A percentile compares a stretch with the other conserved stretches of the same genome.
These are phyloP conservation scores for Tuber brumale DNA, from an alignment of 495 filamentous ascomycete genomes.

Conservation along the genomic window DNA sequence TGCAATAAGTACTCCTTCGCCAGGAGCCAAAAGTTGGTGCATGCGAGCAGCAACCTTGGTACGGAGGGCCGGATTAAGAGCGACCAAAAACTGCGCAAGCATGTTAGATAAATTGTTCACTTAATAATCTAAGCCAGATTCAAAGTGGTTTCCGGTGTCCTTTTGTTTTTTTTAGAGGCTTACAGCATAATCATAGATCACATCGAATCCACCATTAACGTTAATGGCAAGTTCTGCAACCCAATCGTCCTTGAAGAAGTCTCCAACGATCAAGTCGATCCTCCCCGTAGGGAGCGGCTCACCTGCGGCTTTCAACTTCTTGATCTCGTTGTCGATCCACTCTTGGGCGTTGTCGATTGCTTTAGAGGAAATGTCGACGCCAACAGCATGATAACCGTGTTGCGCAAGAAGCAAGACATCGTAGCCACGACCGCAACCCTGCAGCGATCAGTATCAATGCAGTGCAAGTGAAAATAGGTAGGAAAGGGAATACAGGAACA, in stretches of 20 bases:
- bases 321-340: slow-evolving; percentile 21
- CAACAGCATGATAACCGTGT: slow-evolving; percentile 66
- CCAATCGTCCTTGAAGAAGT: slow-evolving; percentile 50
- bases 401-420: slow-evolving; percentile 65
- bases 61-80: slow-evolving; percentile 44
- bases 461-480: neutral
- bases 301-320: neutral
- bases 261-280: slow-evolving; percentile 56
- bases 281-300: slow-evolving; percentile 45
- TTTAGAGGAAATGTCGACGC: slow-evolving; percentile 58
- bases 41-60: slow-evolving; percentile 43
- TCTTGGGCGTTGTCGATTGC: slow-evolving; percentile 54
- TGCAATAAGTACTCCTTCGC: slow-evolving; percentile 45
- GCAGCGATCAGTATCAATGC: slow-evolving; percentile 9
- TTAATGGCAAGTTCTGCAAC: slow-evolving; percentile 38
- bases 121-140: neutral
- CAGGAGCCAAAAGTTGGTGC: slow-evolving; percentile 37
- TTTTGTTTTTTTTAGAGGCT: slow-evolving; percentile 39
- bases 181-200: slow-evolving; percentile 82
- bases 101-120: too few species aligned
- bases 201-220: slow-evolving; percentile 56
- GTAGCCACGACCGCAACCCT: slow-evolving; percentile 69
- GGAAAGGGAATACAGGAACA: slow-evolving; percentile 45
- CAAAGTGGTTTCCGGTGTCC: neutral
- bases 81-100: slow-evolving; percentile 44